phyloP scores from a whole-genome alignment of 2,329 filamentous ascomycete genomes.

The Botrytis paeoniae region DNA sequence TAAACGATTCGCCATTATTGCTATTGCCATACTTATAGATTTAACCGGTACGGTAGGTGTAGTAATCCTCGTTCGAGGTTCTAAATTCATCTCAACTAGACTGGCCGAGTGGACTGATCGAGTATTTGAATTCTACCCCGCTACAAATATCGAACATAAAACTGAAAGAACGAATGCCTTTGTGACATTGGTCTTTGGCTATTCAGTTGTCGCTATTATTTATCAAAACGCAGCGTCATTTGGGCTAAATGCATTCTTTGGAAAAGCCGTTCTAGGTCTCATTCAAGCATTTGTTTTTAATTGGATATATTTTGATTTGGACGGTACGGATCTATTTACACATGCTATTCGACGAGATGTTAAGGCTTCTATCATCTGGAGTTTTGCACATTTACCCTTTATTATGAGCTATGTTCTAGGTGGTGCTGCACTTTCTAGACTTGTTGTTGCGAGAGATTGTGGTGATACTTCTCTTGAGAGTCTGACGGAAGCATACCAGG shows the following conservation, averaged over 20 bases:
- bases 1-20: slow-evolving; percentile 53
- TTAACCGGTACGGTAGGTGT: slow-evolving; percentile 47
- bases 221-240: slow-evolving; percentile 53
- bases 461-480: slow-evolving; percentile 46
- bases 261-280: slow-evolving; percentile 58
- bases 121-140: slow-evolving; percentile 58
- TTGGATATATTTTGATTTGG: slow-evolving; percentile 64
- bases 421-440: slow-evolving; percentile 54
- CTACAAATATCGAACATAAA: slow-evolving; percentile 63
- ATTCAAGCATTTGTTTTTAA: slow-evolving; percentile 58
- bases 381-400: slow-evolving; percentile 57
- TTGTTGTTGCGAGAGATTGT: slow-evolving; percentile 58
- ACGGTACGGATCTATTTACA: slow-evolving; percentile 50
- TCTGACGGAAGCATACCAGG: slow-evolving; percentile 50
- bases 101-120: slow-evolving; percentile 30
- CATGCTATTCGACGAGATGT: slow-evolving; percentile 59
- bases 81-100: slow-evolving; percentile 29
- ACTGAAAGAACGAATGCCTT: slow-evolving; percentile 64
- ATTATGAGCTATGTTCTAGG: slow-evolving; percentile 61
- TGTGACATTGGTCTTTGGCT: slow-evolving; percentile 62
- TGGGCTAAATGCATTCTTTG: slow-evolving; percentile 57
- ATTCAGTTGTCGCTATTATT: slow-evolving; percentile 59
- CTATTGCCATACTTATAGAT: slow-evolving; percentile 54
- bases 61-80: slow-evolving; percentile 42
- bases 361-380: slow-evolving; percentile 50